Conservation (phyloP, 2,329 filamentous ascomycete genomes). For the Fusarium oxysporum region DNA sequence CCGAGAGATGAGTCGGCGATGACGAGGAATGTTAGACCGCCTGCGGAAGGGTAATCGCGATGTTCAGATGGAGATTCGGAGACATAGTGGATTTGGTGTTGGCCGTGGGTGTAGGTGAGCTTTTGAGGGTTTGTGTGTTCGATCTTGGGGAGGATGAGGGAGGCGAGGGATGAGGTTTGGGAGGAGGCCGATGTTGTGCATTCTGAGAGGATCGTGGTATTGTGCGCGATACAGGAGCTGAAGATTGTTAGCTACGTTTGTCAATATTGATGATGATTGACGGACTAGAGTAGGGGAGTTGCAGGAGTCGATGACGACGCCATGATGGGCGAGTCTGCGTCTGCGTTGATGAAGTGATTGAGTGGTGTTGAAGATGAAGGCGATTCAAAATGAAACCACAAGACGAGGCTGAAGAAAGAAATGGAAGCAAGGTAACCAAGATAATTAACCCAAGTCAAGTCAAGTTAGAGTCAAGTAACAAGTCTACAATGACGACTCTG, state of each 20-base stretch:
- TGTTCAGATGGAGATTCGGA: slow-evolving; percentile 81
- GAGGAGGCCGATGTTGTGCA: slow-evolving; percentile 88
- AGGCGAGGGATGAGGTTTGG: slow-evolving; percentile 87
- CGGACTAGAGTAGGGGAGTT: slow-evolving; percentile 80
- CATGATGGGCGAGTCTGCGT: slow-evolving; percentile 58
- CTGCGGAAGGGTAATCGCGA: slow-evolving; percentile 69
- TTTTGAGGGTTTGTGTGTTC: slow-evolving; percentile 83
- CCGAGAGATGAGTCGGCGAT: slow-evolving; percentile 85
- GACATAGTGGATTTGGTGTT: slow-evolving; percentile 96
- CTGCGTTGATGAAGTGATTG: background rate
- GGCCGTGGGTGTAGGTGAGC: slow-evolving; percentile 92
- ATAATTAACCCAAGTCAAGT: background rate
- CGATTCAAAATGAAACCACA: background rate
- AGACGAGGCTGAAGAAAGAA: slow-evolving; percentile 4
- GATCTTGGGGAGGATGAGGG: slow-evolving; percentile 95
- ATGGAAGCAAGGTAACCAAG: background rate
- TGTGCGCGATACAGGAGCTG: slow-evolving; percentile 93
- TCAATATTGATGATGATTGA: slow-evolving; percentile 22
- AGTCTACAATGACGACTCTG: slow-evolving; percentile 41
- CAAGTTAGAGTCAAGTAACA: background rate
- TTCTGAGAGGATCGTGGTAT: slow-evolving; percentile 92
- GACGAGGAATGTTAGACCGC: slow-evolving; percentile 91
- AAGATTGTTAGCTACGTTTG: slow-evolving; percentile 2
- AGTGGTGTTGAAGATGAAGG: background rate
- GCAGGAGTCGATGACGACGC: slow-evolving; percentile 76